Percentiles rank a stretch among this genome's conserved stretches.
phyloP scores from a whole-genome alignment of 768 basidiomycete genomes.

The Rhizopogon salebrosus region DNA sequence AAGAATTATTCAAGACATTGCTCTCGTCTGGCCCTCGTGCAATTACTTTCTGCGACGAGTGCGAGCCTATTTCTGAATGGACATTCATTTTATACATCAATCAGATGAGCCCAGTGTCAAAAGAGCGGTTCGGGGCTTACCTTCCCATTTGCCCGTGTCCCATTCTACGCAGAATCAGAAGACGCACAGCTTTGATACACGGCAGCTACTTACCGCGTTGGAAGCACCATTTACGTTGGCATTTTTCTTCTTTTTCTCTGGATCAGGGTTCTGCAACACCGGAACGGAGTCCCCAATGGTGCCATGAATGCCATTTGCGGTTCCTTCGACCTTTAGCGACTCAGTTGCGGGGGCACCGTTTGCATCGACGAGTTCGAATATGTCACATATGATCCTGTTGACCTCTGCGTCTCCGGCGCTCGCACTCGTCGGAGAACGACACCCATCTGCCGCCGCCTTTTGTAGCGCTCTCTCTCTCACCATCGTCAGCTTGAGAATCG shows the following conservation, averaged over 20 bases:
- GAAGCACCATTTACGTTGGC: background rate
- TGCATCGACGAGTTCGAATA: constrained; percentile 22
- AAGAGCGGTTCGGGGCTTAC: no score
- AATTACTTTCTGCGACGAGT: background rate
- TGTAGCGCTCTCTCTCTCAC: constrained; percentile 44
- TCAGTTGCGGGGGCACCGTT: background rate
- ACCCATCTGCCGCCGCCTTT: constrained; percentile 26
- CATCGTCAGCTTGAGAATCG: constrained; percentile 43
- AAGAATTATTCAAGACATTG: background rate
- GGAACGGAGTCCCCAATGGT: background rate
- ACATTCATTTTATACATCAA: background rate
- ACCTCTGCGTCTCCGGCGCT: constrained; percentile 23
- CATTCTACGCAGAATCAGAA: background rate
- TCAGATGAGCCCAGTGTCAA: background rate
- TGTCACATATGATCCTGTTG: constrained; percentile 22
- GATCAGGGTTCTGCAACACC: background rate
- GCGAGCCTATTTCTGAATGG: background rate
- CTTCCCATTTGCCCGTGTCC: background rate
- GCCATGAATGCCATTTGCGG: no score
- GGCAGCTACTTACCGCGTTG: background rate
- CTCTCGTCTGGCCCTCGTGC: background rate
- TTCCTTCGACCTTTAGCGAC: no score
- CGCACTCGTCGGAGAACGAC: constrained; percentile 22
- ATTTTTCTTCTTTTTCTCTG: background rate
- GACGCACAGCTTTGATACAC: background rate